phyloP scores from a whole-genome alignment of 257 asterid genomes.

The Capsicum rhomboideum region DNA sequence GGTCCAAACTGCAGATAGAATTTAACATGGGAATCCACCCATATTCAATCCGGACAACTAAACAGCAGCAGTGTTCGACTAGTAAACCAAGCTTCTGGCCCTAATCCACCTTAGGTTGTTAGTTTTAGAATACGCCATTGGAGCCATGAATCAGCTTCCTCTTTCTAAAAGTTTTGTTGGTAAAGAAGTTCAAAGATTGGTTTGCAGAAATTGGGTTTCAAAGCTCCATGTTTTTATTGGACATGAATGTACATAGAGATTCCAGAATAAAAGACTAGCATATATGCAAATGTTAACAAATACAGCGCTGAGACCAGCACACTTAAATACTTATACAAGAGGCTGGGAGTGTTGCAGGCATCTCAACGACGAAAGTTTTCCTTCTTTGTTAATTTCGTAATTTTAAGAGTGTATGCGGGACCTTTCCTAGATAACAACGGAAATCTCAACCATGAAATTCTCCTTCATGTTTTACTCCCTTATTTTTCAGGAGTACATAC shows the following conservation, averaged over 20 bases:
- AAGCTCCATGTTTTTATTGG: background rate
- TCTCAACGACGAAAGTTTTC: background rate
- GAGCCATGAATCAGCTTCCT: background rate
- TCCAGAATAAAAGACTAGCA: background rate
- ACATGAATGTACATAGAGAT: background rate
- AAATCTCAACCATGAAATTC: background rate
- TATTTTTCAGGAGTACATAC: background rate
- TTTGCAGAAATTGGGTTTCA: background rate
- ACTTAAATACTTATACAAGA: background rate
- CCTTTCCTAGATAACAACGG: background rate
- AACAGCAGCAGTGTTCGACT: background rate
- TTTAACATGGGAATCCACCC: background rate
- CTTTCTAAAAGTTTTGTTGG: background rate
- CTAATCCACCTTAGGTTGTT: background rate
- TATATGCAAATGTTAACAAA: background rate
- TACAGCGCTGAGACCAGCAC: background rate
- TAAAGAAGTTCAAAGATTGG: background rate
- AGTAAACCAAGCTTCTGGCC: background rate
- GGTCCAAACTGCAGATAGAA: background rate
- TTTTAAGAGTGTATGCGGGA: background rate
- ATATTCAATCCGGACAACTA: background rate
- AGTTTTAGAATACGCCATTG: background rate
- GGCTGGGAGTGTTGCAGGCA: background rate
- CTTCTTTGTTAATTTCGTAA: background rate
- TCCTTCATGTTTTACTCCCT: background rate